Base-by-base conservation (phyloP, 805 yeast species). In the Zygotorulaspora florentina region DNA sequence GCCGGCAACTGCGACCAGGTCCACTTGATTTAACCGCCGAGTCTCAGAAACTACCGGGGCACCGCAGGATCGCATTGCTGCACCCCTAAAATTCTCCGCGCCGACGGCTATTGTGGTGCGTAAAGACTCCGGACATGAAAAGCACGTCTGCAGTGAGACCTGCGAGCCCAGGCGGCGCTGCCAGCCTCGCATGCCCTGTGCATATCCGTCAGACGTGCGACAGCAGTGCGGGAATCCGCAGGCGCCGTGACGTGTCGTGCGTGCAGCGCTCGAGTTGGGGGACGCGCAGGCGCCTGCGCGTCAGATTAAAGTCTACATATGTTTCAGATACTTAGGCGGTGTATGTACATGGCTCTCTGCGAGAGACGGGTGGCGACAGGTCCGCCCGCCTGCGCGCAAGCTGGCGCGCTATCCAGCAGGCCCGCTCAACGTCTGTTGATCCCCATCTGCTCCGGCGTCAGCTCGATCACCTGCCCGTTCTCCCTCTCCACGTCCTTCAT, bases 401-500 rank as follows among this genome's bases (percentile, higher is more conserved):
- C 40, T 30, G 40, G 29, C 40, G 31, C 26, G 30, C 40, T n/a
- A n/a, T n/a, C n/a, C 28, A 25, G 40, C 40, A 3, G 9, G 15
- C 33, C 33, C 33, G 33, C 33, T 29, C 33, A 12, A 4, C 33
- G 33, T 29, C 5, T 16, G 30, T 13, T 16, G 8, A 34, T 17
- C 33, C n/a, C 30, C 39, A 40, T 23, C 35, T 46, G 49, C 20
- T 40, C 45, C 10, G 53, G 47, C 15, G 53, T 28, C 33, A 47
- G 39, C 20, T 50, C 47, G 13, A 50, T 42, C 36, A 38, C 23
- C 16, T 46, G 46, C 5, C 50, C 50, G 15, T 46, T 46, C 34
- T 56, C 80, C 15, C 77, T 80, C 59, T 84, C 87, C 56, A 87
- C 80, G 61, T 85, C 81, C 45, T 75, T 75, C 57, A 87, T 65